These are phyloP conservation scores for Linanthus parryae DNA, from an alignment of 148 eudicot genomes.

Conservation along the genomic window DNA sequence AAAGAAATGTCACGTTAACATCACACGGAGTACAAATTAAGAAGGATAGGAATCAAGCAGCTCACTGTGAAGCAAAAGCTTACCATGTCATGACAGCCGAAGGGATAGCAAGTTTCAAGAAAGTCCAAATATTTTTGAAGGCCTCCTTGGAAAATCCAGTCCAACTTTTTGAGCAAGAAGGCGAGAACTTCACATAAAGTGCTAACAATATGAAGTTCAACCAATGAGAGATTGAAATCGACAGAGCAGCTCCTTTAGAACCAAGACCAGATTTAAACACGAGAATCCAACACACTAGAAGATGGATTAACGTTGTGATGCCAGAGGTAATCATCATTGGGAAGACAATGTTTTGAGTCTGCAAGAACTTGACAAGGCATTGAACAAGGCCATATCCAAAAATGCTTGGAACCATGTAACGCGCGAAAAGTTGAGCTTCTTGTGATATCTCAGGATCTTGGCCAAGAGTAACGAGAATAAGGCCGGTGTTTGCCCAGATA, in stretches of 20 bases:
- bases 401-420: slow-evolving; percentile 46
- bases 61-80: not conserved
- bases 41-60: not conserved
- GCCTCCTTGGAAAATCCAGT: slow-evolving; percentile 49
- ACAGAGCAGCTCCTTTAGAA: slow-evolving; percentile 53
- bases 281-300: slow-evolving; percentile 44
- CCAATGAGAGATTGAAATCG: slow-evolving; percentile 55
- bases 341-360: slow-evolving; percentile 50
- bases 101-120: slow-evolving; percentile 47
- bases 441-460: slow-evolving; percentile 57
- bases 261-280: slow-evolving; percentile 51
- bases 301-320: slow-evolving; percentile 36
- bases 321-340: slow-evolving; percentile 62
- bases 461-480: slow-evolving; percentile 32
- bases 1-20: slow-evolving; percentile 1
- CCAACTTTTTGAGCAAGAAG: slow-evolving; percentile 54
- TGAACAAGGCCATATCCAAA: slow-evolving; percentile 49
- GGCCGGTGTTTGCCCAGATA: slow-evolving; percentile 44
- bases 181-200: slow-evolving; percentile 36
- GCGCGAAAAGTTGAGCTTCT: slow-evolving; percentile 46
- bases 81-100: slow-evolving; percentile 61
- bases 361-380: slow-evolving; percentile 43
- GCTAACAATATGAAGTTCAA: slow-evolving; percentile 32
- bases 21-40: not conserved
- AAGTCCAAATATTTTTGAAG: slow-evolving; percentile 25